Evolutionary conservation across 345 rosid genomes (phyloP), one percentile per base, ranked within the genome.

Genomic region (Aurinia saxatilis): DNA sequence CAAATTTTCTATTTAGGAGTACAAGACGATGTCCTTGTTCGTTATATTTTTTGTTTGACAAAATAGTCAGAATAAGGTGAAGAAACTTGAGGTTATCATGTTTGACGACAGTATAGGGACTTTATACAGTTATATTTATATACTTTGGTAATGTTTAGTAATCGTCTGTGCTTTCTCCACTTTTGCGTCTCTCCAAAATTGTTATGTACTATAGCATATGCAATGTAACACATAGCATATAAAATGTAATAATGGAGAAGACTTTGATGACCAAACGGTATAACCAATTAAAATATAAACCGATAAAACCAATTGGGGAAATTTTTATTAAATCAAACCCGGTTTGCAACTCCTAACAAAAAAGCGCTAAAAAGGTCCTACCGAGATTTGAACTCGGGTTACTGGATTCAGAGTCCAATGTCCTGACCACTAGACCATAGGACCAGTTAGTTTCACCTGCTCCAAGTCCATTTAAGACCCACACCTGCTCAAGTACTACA

Each of bases 301-400:
- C n/a, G n/a, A n/a, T n/a, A n/a, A n/a, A n/a, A n/a, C n/a, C n/a
- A n/a, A n/a, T n/a, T n/a, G n/a, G n/a, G n/a, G n/a, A n/a, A n/a
- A n/a, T n/a, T n/a, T n/a, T n/a, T n/a, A n/a, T n/a, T n/a, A n/a
- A n/a, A n/a, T n/a, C n/a, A n/a, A n/a, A n/a, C n/a, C n/a, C n/a
- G n/a, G n/a, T n/a, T n/a, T n/a, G n/a, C n/a, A n/a, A n/a, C n/a
- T n/a, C n/a, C n/a, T n/a, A n/a, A n/a, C n/a, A n/a, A n/a, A n/a
- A n/a, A n/a, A n/a, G n/a, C n/a, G n/a, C n/a, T n/a, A 17, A 21
- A 0, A 19, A 90, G 84, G 93, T 85, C 86, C 91, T 77, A 86
- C 89, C 89, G 91, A 92, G 87, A 87, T 12, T 82, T 85, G 98
- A 92, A 89, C 89, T 87, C 90, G 91, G 93, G 95, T 84, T 87